Percentiles rank a stretch among this genome's conserved stretches.
These are phyloP conservation scores for Peronospora belbahrii DNA, from an alignment of 352 stramenopile species.

Conservation along the genomic window DNA sequence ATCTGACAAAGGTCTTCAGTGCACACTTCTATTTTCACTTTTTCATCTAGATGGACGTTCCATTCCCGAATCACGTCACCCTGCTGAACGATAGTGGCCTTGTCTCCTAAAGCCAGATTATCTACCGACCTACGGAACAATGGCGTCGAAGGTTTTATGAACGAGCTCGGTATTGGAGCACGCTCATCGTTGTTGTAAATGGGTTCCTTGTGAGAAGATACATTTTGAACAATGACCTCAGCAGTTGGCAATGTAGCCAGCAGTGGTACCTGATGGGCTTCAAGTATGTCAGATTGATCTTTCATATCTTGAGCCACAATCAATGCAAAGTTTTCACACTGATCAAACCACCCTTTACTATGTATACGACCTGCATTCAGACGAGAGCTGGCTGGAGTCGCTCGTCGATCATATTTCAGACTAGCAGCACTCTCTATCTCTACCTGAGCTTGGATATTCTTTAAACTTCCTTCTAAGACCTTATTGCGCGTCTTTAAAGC, in stretches of 20 bases:
- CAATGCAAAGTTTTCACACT: constrained; percentile 33
- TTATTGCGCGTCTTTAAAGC: constrained; percentile 34
- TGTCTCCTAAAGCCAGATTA: constrained; percentile 38
- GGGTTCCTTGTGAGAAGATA: neutral
- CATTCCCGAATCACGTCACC: constrained; percentile 57
- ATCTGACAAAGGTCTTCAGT: constrained; percentile 43
- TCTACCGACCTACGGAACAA: constrained; percentile 5
- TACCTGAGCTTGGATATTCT: constrained; percentile 29
- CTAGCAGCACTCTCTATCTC: constrained; percentile 28
- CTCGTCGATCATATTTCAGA: constrained; percentile 28
- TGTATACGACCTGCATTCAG: neutral
- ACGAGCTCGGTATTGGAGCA: neutral
- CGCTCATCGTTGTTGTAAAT: neutral
- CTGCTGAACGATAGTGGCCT: constrained; percentile 51
- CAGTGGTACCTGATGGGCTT: constrained; percentile 12
- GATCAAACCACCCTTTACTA: constrained; percentile 5
- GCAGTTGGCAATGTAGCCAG: neutral
- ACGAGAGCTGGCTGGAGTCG: constrained; percentile 5
- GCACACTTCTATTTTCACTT: constrained; percentile 34
- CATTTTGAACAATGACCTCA: neutral
- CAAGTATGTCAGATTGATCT: constrained; percentile 27
- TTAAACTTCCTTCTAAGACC: constrained; percentile 28
- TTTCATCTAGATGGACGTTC: constrained; percentile 60
- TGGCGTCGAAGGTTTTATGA: neutral
- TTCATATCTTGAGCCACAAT: constrained; percentile 37